phyloP scores from a whole-genome alignment of 129 eudicot genomes.

The carrot (Daucus carota) region DNA sequence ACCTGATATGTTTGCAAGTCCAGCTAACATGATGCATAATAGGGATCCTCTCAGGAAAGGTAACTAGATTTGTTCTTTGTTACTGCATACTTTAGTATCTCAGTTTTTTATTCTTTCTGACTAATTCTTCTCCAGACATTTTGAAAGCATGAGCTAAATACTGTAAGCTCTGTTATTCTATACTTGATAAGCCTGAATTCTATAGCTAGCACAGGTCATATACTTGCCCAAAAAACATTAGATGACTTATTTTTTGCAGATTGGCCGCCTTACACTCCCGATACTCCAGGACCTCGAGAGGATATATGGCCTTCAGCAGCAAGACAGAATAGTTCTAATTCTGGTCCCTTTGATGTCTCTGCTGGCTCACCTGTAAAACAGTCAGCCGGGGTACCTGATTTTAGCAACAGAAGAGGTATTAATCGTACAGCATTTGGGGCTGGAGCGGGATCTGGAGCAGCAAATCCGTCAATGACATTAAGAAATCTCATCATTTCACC shows the following conservation, averaged over 20 bases:
- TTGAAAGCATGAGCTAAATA: neutral
- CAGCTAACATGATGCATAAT: constrained; percentile 66
- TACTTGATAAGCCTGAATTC: neutral
- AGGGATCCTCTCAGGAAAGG: constrained; percentile 59
- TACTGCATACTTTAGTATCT: neutral
- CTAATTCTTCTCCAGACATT: neutral
- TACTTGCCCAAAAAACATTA: constrained; percentile 44
- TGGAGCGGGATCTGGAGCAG: constrained; percentile 45
- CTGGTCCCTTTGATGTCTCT: constrained; percentile 62
- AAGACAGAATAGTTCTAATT: constrained; percentile 66
- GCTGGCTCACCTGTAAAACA: constrained; percentile 58
- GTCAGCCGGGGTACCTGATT: constrained; percentile 48
- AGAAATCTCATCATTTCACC: constrained; percentile 90
- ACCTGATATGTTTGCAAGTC: constrained; percentile 75
- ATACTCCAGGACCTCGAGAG: constrained; percentile 97
- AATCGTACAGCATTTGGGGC: constrained; percentile 46
- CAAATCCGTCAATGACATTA: constrained; percentile 77
- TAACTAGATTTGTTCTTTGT: constrained; percentile 32
- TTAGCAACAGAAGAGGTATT: constrained; percentile 50
- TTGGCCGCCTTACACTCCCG: constrained; percentile 83
- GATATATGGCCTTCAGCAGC: constrained; percentile 69
- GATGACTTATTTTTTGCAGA: constrained; percentile 86
- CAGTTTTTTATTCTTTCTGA: neutral
- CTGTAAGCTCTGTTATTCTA: neutral
- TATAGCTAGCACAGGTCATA: constrained; percentile 13